phyloP scores from a whole-genome alignment of 1,284 basidiomycete genomes.

The Omphalotus olearius region DNA sequence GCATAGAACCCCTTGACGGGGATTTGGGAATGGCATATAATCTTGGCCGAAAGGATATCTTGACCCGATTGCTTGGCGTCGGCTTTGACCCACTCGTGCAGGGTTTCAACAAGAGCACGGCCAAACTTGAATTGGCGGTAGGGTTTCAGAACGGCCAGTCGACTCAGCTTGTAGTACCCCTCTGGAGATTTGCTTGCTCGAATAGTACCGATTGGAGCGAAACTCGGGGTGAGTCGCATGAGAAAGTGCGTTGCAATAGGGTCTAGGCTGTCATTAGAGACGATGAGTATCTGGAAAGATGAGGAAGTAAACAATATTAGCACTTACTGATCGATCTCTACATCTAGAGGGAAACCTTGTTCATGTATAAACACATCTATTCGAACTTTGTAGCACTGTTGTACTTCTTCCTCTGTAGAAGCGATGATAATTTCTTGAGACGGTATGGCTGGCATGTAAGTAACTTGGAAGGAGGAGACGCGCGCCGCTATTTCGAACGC shows the following conservation, averaged over 20 bases:
- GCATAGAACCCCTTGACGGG: conserved; percentile 68
- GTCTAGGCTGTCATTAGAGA: conserved; percentile 43
- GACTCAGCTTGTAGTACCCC: conserved; percentile 34
- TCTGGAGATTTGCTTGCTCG: conserved; percentile 27
- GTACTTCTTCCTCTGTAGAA: conserved; percentile 32
- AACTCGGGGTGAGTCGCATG: conserved; percentile 56
- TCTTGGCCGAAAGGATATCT: conserved; percentile 26
- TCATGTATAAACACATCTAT: conserved; percentile 66
- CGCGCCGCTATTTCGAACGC: background rate
- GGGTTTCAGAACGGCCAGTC: conserved; percentile 62
- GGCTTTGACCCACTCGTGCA: conserved; percentile 53
- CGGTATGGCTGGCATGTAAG: conserved; percentile 25
- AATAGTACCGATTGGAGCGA: conserved; percentile 65
- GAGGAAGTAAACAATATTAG: background rate
- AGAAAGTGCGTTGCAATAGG: conserved; percentile 63
- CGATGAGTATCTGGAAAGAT: background rate
- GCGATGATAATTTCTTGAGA: conserved; percentile 53
- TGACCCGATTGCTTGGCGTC: conserved; percentile 33
- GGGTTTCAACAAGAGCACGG: conserved; percentile 50
- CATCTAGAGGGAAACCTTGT: conserved; percentile 66
- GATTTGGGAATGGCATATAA: conserved; percentile 67
- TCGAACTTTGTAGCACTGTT: conserved; percentile 62
- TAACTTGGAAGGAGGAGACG: background rate
- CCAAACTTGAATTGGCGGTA: conserved; percentile 65
- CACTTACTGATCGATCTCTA: conserved; percentile 68